Conservation (phyloP, 1,139 yeast species). For the Geotrichum carabidarum region DNA sequence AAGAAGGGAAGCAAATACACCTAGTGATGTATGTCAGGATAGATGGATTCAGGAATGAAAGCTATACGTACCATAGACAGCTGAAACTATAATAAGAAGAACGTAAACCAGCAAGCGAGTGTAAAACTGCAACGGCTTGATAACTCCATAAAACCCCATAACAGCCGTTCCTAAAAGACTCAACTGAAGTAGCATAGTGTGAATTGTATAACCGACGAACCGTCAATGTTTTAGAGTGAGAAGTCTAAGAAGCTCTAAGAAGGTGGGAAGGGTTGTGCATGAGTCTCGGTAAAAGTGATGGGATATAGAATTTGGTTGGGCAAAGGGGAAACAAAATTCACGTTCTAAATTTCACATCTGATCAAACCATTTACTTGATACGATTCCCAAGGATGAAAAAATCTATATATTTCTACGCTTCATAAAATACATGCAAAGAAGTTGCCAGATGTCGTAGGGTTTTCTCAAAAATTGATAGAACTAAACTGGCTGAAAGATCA, state of each 20-base stretch:
- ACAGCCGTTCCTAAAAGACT: slow-evolving; percentile 27
- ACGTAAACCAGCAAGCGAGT: slow-evolving; percentile 36
- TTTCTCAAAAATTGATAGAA: slow-evolving; percentile 95
- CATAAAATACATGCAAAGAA: no score
- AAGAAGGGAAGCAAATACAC: slow-evolving; percentile 68
- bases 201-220: no score
- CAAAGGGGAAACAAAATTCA: neutral
- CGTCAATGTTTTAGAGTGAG: neutral
- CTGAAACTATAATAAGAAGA: slow-evolving; percentile 32
- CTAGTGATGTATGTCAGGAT: slow-evolving; percentile 31
- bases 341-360: no score
- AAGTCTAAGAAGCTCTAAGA: neutral
- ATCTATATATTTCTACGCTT: no score
- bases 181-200: slow-evolving; percentile 12
- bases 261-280: no score
- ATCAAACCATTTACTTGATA: no score
- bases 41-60: neutral
- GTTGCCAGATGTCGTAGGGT: slow-evolving; percentile 63
- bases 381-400: no score
- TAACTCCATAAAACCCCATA: slow-evolving; percentile 36
- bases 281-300: neutral
- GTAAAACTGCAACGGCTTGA: slow-evolving; percentile 38
- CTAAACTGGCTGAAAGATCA: slow-evolving; percentile 76
- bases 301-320: neutral
- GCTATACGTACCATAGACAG: slow-evolving; percentile 30